Percentiles rank a stretch among this genome's conserved stretches.
Evolutionary conservation across 768 basidiomycete genomes (phyloP).

Genomic region (Mycena leptocephala): DNA sequence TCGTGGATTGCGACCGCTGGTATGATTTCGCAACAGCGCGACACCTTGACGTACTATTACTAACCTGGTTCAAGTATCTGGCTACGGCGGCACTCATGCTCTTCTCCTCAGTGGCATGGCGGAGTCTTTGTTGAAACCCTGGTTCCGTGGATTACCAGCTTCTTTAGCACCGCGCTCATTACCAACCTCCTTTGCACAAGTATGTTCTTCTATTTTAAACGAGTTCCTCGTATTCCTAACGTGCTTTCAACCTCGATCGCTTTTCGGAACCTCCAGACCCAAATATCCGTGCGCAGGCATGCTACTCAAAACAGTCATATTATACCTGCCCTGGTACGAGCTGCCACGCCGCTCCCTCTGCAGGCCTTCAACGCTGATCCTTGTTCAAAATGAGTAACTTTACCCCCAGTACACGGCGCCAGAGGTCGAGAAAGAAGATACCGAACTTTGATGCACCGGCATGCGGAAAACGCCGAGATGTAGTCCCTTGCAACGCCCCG

Average conservation of each 20-base stretch:
- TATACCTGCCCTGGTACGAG: background rate
- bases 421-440: too few species aligned
- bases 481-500: too few species aligned
- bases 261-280: background rate
- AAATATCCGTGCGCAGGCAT: background rate
- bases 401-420: too few species aligned
- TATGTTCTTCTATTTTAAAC: background rate
- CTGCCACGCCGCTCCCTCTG: background rate
- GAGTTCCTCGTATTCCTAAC: background rate
- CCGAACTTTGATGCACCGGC: too few species aligned
- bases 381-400: too few species aligned
- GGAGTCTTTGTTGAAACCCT: background rate
- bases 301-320: background rate
- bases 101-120: background rate
- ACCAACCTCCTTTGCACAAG: background rate
- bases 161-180: background rate
- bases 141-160: background rate
- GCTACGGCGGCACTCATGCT: background rate
- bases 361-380: background rate
- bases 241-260: background rate
- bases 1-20: background rate
- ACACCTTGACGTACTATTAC: background rate
- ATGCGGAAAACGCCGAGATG: too few species aligned
- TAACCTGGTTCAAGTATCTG: background rate
- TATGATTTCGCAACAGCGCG: background rate